Evolutionary conservation across 257 asterid genomes (phyloP).

Genomic region (Knoxia roxburghii): DNA sequence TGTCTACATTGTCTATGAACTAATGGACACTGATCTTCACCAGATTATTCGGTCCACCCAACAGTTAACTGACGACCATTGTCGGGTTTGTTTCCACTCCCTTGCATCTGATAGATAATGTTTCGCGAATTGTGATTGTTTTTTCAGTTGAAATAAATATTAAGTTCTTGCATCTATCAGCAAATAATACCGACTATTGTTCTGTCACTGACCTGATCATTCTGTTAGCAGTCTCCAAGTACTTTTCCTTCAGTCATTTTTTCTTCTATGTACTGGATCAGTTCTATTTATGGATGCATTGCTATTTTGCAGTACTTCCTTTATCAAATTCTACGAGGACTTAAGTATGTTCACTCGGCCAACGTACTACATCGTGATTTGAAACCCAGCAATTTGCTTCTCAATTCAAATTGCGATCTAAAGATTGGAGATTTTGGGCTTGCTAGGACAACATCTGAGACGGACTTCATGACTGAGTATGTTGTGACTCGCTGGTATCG

Average conservation of each 20-base stretch:
- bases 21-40: conserved; percentile 98
- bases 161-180: neutral
- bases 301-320: conserved; percentile 71
- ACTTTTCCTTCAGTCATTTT: no score
- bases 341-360: conserved; percentile 90
- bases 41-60: conserved; percentile 92
- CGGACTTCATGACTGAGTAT: conserved; percentile 98
- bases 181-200: neutral
- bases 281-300: conserved; percentile 13
- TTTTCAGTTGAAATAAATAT: neutral
- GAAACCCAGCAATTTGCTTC: conserved; percentile 87
- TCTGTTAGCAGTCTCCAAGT: no score
- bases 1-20: conserved; percentile 87
- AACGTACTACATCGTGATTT: conserved; percentile 92
- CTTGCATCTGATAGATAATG: conserved; percentile 8
- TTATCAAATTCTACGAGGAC: conserved; percentile 90
- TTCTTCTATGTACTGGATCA: no score
- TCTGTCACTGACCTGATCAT: neutral
- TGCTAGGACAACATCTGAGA: conserved; percentile 96
- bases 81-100: conserved; percentile 75
- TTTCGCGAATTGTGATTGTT: no score
- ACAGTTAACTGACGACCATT: conserved; percentile 77
- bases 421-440: conserved; percentile 95
- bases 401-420: conserved; percentile 81
- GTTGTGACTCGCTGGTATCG: conserved; percentile 99